Evolutionary conservation across 1,284 basidiomycete genomes (phyloP), one percentile per base, ranked within the genome.

Genomic region (Trichosporon inkin): DNA sequence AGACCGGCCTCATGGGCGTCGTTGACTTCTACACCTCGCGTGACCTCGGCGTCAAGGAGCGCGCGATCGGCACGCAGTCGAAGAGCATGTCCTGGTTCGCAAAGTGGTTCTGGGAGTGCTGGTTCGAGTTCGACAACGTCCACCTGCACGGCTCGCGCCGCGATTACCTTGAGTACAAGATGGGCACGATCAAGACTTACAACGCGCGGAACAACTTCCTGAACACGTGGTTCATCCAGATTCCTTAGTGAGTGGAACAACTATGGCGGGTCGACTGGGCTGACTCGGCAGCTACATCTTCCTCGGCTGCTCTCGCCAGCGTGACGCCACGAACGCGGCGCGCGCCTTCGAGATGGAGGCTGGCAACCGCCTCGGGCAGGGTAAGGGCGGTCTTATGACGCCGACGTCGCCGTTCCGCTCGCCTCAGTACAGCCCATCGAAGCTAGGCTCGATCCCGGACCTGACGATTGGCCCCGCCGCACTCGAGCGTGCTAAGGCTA

Each of bases 41-140:
- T 81, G 62, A 84, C 81, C 58, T 82, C 80, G 68, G 81, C 77
- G 51, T 84, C 83, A 85, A 84, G 60, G 74, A 72, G 57, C 52
- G 72, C 71, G 84, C 87, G 0, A 88, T 89, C 53, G 88, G 88
- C 2, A 87, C 87, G 0, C 81, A 82, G 10, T 84, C 83, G 67
- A 86, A 88, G 57, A 84, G 87, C 63, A 87, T 87, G 58, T 84
- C 84, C 8, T 89, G 87, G 86, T 78, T 88, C 59, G 83, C 84
- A 39, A 83, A 88, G 11, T 87, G 87, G 85, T 91, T 91, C 80
- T 91, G 88, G 87, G 85, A 86, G 67, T 85, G 85, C 52, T 88
- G 86, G 88, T 90, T 90, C 74, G 86, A 88, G 65, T 83, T 89
- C 58, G 89, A 91, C 73, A 87, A 89, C 72, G 86, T 89, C 57